These are phyloP conservation scores for Sorghum bicolor DNA, from an alignment of 176 grass and related monocot genomes.

Conservation along the genomic window DNA sequence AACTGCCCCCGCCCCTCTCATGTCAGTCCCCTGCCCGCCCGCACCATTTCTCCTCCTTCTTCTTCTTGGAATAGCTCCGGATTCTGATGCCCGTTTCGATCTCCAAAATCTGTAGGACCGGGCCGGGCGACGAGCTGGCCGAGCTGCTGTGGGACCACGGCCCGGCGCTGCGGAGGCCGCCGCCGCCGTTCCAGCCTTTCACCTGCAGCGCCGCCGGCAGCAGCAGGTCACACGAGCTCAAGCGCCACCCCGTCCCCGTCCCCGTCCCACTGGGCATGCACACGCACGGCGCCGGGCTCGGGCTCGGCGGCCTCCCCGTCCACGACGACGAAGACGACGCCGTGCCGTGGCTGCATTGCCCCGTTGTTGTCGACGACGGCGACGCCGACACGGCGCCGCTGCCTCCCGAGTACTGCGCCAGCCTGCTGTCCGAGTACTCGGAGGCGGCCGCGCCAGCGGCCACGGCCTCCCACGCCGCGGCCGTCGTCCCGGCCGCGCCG, in stretches of 20 bases:
- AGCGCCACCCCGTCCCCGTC: background rate
- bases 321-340: background rate
- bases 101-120: background rate
- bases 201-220: constrained; percentile 22
- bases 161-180: constrained; percentile 9
- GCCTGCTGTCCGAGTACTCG: background rate
- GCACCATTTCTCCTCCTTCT: background rate
- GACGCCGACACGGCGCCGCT: constrained; percentile 40
- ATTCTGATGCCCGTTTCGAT: background rate
- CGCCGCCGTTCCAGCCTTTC: constrained; percentile 48
- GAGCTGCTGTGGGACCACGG: constrained; percentile 37
- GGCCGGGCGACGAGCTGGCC: constrained; percentile 32
- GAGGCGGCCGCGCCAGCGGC: background rate
- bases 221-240: constrained; percentile 20
- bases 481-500: background rate
- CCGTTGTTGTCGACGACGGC: constrained; percentile 8
- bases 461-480: background rate
- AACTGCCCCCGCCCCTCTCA: background rate
- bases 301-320: background rate
- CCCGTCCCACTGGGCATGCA: background rate
- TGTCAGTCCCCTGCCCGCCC: constrained; percentile 28
- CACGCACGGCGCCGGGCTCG: background rate
- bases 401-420: constrained; percentile 38
- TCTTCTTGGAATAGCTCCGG: background rate
- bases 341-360: constrained; percentile 52